Evolutionary conservation across 2,329 filamentous ascomycete species (phyloP).

Genomic region (Calonectria henricotiae): DNA sequence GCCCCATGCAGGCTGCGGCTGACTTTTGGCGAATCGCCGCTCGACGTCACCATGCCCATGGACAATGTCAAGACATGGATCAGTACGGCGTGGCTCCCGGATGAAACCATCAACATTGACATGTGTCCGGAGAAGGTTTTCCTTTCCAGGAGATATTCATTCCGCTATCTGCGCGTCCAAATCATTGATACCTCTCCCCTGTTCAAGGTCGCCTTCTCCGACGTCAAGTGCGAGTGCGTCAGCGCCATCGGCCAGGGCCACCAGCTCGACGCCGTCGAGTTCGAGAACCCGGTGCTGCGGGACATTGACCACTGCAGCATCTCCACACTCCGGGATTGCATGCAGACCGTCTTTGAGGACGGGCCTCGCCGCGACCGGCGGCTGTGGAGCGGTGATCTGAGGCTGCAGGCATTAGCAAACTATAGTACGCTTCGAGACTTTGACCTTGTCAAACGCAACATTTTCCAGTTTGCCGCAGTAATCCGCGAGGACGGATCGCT

Average conservation of each 20-base stretch:
- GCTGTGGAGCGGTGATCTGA: slow-evolving; percentile 58
- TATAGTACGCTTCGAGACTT: slow-evolving; percentile 58
- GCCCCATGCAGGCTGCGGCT: slow-evolving; percentile 56
- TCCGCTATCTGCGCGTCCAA: slow-evolving; percentile 57
- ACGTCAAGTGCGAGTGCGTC: slow-evolving; percentile 52
- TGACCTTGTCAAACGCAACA: slow-evolving; percentile 56
- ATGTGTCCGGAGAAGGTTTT: slow-evolving; percentile 53
- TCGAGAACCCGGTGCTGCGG: slow-evolving; percentile 46
- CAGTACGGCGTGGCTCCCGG: slow-evolving; percentile 59
- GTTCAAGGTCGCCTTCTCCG: slow-evolving; percentile 55
- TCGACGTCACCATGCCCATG: slow-evolving; percentile 57
- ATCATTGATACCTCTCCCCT: slow-evolving; percentile 57
- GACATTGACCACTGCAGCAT: slow-evolving; percentile 54
- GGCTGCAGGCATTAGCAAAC: slow-evolving; percentile 58
- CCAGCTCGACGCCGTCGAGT: slow-evolving; percentile 39
- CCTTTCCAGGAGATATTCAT: slow-evolving; percentile 55
- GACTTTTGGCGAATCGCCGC: slow-evolving; percentile 58
- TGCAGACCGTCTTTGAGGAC: slow-evolving; percentile 61
- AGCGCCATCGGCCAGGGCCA: slow-evolving; percentile 49
- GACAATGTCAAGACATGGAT: slow-evolving; percentile 58
- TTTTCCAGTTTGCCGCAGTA: slow-evolving; percentile 58
- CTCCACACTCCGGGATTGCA: slow-evolving; percentile 58
- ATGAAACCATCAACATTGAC: slow-evolving; percentile 58
- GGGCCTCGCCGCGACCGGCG: slow-evolving; percentile 58
- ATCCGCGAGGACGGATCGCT: slow-evolving; percentile 55